Conservation (phyloP, 1,284 basidiomycete genomes). For the Somion occarium region DNA sequence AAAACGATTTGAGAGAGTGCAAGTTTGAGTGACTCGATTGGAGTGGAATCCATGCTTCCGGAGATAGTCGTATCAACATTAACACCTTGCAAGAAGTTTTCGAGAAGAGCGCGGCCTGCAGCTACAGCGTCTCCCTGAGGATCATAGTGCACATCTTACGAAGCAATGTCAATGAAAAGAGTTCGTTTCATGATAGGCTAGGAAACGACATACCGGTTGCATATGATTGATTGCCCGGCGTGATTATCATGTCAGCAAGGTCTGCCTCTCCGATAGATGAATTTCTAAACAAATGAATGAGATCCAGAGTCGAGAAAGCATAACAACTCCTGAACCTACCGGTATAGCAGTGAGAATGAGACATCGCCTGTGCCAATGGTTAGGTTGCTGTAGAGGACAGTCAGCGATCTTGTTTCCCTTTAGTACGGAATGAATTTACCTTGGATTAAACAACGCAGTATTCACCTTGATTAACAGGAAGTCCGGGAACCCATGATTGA, state of each 20-base stretch:
- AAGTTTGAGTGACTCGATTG: slow-evolving; percentile 59
- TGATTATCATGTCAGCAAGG: slow-evolving; percentile 39
- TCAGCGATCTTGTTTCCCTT: too few species aligned
- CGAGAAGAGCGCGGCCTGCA: slow-evolving; percentile 56
- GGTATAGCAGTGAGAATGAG: slow-evolving; percentile 54
- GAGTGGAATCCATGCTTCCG: slow-evolving; percentile 57
- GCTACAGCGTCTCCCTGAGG: slow-evolving; percentile 53
- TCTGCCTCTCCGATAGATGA: background rate
- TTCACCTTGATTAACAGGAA: slow-evolving; percentile 71
- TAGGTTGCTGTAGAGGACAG: slow-evolving; percentile 46
- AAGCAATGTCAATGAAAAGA: slow-evolving; percentile 44
- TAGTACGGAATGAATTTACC: too few species aligned
- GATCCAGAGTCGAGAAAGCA: background rate
- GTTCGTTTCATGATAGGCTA: background rate
- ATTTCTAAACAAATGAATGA: background rate
- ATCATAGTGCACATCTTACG: slow-evolving; percentile 64
- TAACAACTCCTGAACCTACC: slow-evolving; percentile 19
- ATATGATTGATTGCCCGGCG: slow-evolving; percentile 51
- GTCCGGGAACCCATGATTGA: slow-evolving; percentile 63
- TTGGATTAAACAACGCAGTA: slow-evolving; percentile 57
- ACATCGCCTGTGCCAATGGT: slow-evolving; percentile 71
- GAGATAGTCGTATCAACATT: slow-evolving; percentile 54
- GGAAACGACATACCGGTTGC: slow-evolving; percentile 37
- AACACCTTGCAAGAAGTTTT: slow-evolving; percentile 70
- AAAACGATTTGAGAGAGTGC: slow-evolving; percentile 63